These are phyloP conservation scores for Tulasnella sp. DNA, from an alignment of 768 basidiomycete species.

Conservation along the genomic window DNA sequence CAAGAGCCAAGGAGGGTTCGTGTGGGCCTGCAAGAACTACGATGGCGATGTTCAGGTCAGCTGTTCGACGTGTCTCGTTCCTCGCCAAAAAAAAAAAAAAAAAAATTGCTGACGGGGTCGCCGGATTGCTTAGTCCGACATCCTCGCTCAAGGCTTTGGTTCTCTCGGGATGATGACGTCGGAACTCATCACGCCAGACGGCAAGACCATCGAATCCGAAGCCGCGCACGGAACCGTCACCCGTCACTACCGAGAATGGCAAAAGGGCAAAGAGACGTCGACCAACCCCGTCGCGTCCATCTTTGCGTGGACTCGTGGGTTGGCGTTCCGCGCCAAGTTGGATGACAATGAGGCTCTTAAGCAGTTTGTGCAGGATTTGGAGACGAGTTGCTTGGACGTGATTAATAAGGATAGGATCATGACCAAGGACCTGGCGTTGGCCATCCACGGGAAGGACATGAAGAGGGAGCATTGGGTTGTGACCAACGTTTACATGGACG, in stretches of 20 bases:
- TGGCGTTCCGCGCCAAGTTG: constrained; percentile 86
- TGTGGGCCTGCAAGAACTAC: constrained; percentile 63
- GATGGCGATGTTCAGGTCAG: constrained; percentile 66
- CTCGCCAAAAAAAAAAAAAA: not conserved
- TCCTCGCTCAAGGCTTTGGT: constrained; percentile 96
- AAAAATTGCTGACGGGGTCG: not conserved
- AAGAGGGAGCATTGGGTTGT: constrained; percentile 95
- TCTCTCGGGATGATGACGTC: constrained; percentile 97
- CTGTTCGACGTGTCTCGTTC: not conserved
- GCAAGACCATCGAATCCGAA: constrained; percentile 85
- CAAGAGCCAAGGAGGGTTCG: constrained; percentile 91
- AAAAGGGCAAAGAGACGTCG: constrained; percentile 95
- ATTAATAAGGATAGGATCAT: constrained; percentile 86
- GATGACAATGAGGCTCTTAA: constrained; percentile 71
- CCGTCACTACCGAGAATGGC: constrained; percentile 93
- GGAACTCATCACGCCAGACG: constrained; percentile 92
- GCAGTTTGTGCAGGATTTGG: constrained; percentile 70
- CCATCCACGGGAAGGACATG: constrained; percentile 87
- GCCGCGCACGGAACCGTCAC: constrained; percentile 96
- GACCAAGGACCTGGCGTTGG: constrained; percentile 95
- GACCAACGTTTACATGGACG: constrained; percentile 88
- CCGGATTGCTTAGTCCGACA: constrained; percentile 60
- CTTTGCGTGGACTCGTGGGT: constrained; percentile 96
- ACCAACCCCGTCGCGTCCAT: constrained; percentile 99
- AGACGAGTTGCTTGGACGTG: constrained; percentile 80